phyloP scores from a whole-genome alignment of 2,329 filamentous ascomycete genomes.

The Bipolaris cookei region DNA sequence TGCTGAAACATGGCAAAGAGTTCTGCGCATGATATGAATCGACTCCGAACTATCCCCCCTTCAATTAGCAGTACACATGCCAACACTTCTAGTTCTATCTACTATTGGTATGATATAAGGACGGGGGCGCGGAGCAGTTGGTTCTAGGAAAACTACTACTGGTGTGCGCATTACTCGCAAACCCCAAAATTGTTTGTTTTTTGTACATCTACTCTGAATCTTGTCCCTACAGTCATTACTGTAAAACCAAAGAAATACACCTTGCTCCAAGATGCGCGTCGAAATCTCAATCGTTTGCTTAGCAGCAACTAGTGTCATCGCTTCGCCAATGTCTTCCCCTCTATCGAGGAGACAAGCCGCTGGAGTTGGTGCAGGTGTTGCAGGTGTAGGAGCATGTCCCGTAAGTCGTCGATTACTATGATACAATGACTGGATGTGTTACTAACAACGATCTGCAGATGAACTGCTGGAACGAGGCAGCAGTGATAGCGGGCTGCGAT shows the following conservation, averaged over 20 bases:
- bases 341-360: constrained; percentile 9
- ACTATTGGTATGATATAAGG: not conserved
- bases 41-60: not conserved
- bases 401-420: constrained; percentile 19
- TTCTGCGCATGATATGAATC: not conserved
- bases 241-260: not conserved
- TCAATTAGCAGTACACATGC: not conserved
- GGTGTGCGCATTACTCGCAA: no score
- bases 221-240: constrained; percentile 15
- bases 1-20: not conserved
- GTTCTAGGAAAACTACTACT: no score
- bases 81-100: no score
- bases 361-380: constrained; percentile 21
- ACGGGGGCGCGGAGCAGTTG: not conserved
- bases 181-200: not conserved
- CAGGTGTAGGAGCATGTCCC: constrained; percentile 33
- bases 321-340: constrained; percentile 26
- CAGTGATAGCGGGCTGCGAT: constrained; percentile 36
- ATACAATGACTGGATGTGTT: constrained; percentile 4
- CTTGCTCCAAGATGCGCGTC: constrained; percentile 21
- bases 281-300: constrained; percentile 21
- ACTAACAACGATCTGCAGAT: constrained; percentile 20
- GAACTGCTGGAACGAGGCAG: constrained; percentile 45
- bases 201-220: not conserved
- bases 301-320: constrained; percentile 22